These are phyloP conservation scores for Saccharomycopsis malanga DNA, from an alignment of 805 yeast genomes.

Conservation along the genomic window DNA sequence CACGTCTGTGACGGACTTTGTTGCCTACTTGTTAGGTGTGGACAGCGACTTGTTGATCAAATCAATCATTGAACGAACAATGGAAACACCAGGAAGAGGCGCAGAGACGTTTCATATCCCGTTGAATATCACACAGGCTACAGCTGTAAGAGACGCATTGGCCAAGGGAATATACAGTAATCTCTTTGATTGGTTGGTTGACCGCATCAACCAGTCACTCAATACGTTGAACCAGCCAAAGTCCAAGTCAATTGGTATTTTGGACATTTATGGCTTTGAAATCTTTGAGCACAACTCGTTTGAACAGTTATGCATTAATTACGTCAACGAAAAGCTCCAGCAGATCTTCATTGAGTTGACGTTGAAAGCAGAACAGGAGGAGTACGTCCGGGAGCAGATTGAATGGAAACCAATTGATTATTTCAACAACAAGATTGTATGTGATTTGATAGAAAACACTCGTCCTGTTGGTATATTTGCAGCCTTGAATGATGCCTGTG, in stretches of 20 bases:
- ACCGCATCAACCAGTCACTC: slow-evolving; percentile 77
- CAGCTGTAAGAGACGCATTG: slow-evolving; percentile 89
- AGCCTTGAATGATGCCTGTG: slow-evolving; percentile 92
- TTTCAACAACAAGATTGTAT: slow-evolving; percentile 92
- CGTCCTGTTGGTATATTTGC: slow-evolving; percentile 97
- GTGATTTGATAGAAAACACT: slow-evolving; percentile 88
- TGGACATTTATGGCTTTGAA: slow-evolving; percentile 95
- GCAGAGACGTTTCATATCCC: slow-evolving; percentile 96
- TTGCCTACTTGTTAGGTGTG: slow-evolving; percentile 84
- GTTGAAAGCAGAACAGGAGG: slow-evolving; percentile 95
- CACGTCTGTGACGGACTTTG: slow-evolving; percentile 86
- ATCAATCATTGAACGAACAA: slow-evolving; percentile 69
- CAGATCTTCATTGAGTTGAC: slow-evolving; percentile 95
- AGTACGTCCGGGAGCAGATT: slow-evolving; percentile 89
- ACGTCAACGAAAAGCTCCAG: slow-evolving; percentile 91
- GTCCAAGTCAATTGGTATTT: slow-evolving; percentile 76
- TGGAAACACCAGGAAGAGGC: slow-evolving; percentile 82
- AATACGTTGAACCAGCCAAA: slow-evolving; percentile 41
- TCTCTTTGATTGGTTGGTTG: slow-evolving; percentile 94
- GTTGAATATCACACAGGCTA: slow-evolving; percentile 83
- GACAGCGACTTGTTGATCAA: slow-evolving; percentile 57
- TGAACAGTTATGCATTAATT: slow-evolving; percentile 92
- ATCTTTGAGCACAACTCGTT: slow-evolving; percentile 92
- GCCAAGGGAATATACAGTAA: slow-evolving; percentile 93
- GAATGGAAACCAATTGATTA: slow-evolving; percentile 97